phyloP scores from a whole-genome alignment of 2,329 filamentous ascomycete genomes.

The Myriosclerotinia scirpicola region DNA sequence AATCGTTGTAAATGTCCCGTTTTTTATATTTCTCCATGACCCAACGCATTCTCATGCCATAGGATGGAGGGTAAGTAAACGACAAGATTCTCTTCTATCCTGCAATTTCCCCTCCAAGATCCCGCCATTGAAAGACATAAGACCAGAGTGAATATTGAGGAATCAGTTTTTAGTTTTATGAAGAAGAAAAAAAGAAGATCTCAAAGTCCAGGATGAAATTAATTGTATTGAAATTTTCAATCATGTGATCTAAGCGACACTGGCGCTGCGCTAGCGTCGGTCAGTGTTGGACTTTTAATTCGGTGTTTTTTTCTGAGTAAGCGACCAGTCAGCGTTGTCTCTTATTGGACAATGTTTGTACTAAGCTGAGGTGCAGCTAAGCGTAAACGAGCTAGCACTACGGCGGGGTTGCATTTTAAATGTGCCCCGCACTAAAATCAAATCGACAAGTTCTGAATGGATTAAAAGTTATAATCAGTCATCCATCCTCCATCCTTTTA shows the following conservation, averaged over 20 bases:
- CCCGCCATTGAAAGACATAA: slow-evolving; percentile 57
- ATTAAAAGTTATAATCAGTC: slow-evolving; percentile 7
- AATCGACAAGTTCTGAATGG: slow-evolving; percentile 6
- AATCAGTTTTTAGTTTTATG: slow-evolving; percentile 48
- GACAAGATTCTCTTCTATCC: slow-evolving; percentile 54
- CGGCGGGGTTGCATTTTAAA: slow-evolving; percentile 3
- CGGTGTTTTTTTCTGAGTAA: neutral
- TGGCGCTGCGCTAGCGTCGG: neutral
- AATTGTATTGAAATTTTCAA: slow-evolving; percentile 7
- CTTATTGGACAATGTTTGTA: neutral
- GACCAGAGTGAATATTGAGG: slow-evolving; percentile 68
- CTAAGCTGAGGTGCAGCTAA: neutral
- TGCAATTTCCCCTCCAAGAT: slow-evolving; percentile 67
- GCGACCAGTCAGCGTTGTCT: neutral
- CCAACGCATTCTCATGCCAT: slow-evolving; percentile 42
- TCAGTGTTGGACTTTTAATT: neutral
- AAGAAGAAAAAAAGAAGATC: slow-evolving; percentile 35
- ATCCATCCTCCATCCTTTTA: neutral
- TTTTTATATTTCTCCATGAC: slow-evolving; percentile 37
- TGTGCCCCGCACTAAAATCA: slow-evolving; percentile 14
- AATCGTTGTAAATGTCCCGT: slow-evolving; percentile 32
- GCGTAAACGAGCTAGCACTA: neutral
- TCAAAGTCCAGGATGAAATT: neutral
- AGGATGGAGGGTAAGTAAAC: slow-evolving; percentile 61
- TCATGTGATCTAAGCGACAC: slow-evolving; percentile 14